These are phyloP conservation scores for Neostapfia colusana DNA, from an alignment of 176 grass and related monocot genomes.

Conservation along the genomic window DNA sequence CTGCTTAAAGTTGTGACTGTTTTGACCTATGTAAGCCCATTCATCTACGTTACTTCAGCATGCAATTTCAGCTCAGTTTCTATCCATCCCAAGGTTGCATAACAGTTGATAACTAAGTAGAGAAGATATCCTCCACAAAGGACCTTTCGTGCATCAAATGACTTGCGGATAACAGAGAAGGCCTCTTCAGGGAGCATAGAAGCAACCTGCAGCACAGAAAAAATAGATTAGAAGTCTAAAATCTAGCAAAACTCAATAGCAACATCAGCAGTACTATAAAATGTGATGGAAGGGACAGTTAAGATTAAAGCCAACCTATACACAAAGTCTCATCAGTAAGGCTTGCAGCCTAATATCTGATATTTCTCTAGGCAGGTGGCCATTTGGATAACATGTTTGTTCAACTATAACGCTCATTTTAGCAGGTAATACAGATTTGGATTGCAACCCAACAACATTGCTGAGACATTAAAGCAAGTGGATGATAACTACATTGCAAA, in stretches of 20 bases:
- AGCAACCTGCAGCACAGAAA: conserved; percentile 57
- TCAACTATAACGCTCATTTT: conserved; percentile 12
- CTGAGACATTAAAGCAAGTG: neutral
- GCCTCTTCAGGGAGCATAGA: conserved; percentile 88
- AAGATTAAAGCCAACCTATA: neutral
- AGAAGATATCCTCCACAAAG: conserved; percentile 19
- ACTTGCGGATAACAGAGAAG: conserved; percentile 83
- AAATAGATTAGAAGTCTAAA: conserved; percentile 16
- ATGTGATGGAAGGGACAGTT: neutral
- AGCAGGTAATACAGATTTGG: neutral
- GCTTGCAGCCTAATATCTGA: neutral
- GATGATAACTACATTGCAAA: conserved; percentile 11
- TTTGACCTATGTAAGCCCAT: conserved; percentile 2
- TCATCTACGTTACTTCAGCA: conserved; percentile 11
- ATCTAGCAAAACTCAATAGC: neutral
- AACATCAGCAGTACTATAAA: conserved; percentile 5
- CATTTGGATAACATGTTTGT: neutral
- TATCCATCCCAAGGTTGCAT: neutral
- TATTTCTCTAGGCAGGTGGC: neutral
- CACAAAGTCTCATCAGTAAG: conserved; percentile 2
- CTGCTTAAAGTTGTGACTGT: neutral
- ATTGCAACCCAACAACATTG: neutral
- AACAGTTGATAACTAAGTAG: conserved; percentile 29
- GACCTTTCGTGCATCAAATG: conserved; percentile 98
- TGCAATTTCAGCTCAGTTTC: neutral